Percentiles rank a stretch among this genome's conserved stretches.
These are phyloP conservation scores for Fusarium coffeatum DNA, from an alignment of 2,329 filamentous ascomycete genomes.

Conservation along the genomic window DNA sequence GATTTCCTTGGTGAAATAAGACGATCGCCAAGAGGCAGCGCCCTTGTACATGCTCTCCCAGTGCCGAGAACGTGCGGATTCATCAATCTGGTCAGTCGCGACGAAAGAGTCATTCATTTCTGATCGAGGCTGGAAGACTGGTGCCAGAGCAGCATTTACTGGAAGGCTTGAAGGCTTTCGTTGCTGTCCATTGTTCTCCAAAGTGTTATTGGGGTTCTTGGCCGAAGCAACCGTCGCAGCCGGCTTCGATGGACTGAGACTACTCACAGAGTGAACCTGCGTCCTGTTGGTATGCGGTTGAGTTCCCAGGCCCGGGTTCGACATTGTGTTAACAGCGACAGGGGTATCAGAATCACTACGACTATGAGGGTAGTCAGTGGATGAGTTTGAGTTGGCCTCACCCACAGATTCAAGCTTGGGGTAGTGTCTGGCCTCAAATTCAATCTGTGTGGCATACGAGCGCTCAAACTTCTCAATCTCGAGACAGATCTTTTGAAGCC, in stretches of 20 bases:
- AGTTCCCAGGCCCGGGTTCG: slow-evolving; percentile 9
- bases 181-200: slow-evolving; percentile 45
- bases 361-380: slow-evolving; percentile 6
- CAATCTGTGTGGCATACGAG: slow-evolving; percentile 58
- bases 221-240: slow-evolving; percentile 34
- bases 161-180: slow-evolving; percentile 55
- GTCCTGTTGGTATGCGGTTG: slow-evolving; percentile 24
- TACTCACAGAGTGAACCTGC: slow-evolving; percentile 35
- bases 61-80: slow-evolving; percentile 12
- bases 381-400: slow-evolving; percentile 26
- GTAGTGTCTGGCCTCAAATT: slow-evolving; percentile 59
- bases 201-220: slow-evolving; percentile 34
- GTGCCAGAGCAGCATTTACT: slow-evolving; percentile 60
- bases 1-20: slow-evolving; percentile 40
- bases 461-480: slow-evolving; percentile 64
- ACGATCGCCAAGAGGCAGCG: slow-evolving; percentile 37
- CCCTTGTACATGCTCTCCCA: slow-evolving; percentile 19
- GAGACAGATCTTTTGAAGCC: slow-evolving; percentile 55
- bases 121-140: slow-evolving; percentile 60
- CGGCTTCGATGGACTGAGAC: slow-evolving; percentile 49
- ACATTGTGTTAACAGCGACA: neutral
- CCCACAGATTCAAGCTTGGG: slow-evolving; percentile 50
- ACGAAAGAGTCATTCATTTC: slow-evolving; percentile 37
- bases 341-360: slow-evolving; percentile 10
- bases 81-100: slow-evolving; percentile 16